Base-by-base conservation (phyloP, 768 basidiomycete genomes). In the Panaeolus papilionaceus region DNA sequence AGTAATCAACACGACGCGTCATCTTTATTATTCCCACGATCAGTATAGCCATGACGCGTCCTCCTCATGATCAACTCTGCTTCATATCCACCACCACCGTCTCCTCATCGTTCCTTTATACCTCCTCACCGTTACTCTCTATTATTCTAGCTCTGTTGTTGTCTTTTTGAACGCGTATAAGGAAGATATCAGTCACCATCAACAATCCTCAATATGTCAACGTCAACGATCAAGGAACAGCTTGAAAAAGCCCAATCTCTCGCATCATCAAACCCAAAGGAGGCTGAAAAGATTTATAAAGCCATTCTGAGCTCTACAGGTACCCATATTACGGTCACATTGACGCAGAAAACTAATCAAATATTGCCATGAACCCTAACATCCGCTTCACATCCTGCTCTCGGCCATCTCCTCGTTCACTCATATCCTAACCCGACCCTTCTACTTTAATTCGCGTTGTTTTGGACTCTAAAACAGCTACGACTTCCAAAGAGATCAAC, bases 281-380 rank as follows among this genome's bases (percentile, higher is more conserved):
- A 87, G 63, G 91, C 93, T 4, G 93, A 95, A 75, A 75, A 79
- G 42, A 80, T 95, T n/a, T 95, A 93, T 80, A 88, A 88, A 70
- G 83, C 90, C 63, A 88, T 95, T 33, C 81, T 95, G 7, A 71
- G 74, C 18, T 77, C 82, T 45, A 77, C 84, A 38, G 69, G 80
- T 81, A 61, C 26, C 76, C 73, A 7, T 51, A 7, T 61, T 38
- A 0, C 47, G 38, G 14, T 44, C 23, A 38, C 1, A 18, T n/a
- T 38, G 18, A 47, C 37, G 26, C 20, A 47, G 54, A n/a, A 64
- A 61, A 40, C 39, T 64, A 9, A 12, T 40, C 5, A 45, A 45
- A 45, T 14, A 10, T 14, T 8, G 39, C 3, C 9, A 40, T 40
- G 14, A 40, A 40, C 39, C 39, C 39, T 40, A 40, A 40, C 39